Percentiles rank a stretch among this genome's conserved stretches.
phyloP scores from a whole-genome alignment of 31 red algal genomes.

The Asparagopsis taxiformis region DNA sequence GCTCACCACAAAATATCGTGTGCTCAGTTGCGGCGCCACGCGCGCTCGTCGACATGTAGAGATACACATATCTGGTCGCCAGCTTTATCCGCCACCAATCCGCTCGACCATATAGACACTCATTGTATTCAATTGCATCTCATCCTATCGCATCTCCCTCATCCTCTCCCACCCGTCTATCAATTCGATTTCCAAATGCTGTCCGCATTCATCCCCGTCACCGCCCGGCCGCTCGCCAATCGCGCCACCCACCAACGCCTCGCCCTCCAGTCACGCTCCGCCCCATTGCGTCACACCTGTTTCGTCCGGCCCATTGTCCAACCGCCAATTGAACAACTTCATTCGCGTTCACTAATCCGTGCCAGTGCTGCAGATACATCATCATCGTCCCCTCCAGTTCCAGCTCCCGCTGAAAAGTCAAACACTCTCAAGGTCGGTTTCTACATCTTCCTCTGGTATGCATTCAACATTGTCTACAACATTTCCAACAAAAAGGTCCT shows the following conservation, averaged over 20 bases:
- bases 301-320: neutral
- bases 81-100: too few relatives aligned
- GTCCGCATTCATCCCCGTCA: neutral
- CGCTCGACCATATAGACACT: too few relatives aligned
- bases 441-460: conserved; percentile 95
- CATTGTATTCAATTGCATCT: too few relatives aligned
- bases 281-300: neutral
- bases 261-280: conserved; percentile 8
- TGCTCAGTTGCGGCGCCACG: too few relatives aligned
- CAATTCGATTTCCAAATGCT: too few relatives aligned
- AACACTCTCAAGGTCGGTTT: conserved; percentile 66
- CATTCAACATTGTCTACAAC: conserved; percentile 99
- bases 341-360: conserved; percentile 1
- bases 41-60: too few relatives aligned
- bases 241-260: neutral
- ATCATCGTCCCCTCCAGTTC: neutral
- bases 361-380: conserved; percentile 16
- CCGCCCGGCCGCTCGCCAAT: neutral
- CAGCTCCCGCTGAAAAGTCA: conserved; percentile 12
- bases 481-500: conserved; percentile 97
- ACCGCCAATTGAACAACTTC: too few relatives aligned
- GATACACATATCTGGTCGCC: too few relatives aligned
- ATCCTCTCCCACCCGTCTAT: conserved; percentile 5
- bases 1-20: too few relatives aligned
- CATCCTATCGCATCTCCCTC: too few relatives aligned